Base-by-base conservation (phyloP, 2,329 filamentous ascomycete genomes). In the Tetracladium maxilliforme region DNA sequence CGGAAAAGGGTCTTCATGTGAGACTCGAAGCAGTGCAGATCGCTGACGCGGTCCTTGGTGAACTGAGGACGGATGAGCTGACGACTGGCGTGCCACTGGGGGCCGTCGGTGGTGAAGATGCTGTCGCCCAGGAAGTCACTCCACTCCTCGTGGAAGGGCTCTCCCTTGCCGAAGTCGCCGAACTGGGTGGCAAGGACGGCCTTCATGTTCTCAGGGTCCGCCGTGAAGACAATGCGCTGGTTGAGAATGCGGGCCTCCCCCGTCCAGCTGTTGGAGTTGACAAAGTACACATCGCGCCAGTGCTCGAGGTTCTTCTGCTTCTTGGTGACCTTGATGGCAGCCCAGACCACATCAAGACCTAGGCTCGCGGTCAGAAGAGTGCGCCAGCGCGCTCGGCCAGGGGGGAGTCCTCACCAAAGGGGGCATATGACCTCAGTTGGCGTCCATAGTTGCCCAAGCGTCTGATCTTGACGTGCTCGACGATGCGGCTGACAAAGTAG, bases 171-270 rank as follows among this genome's bases (percentile, higher is more conserved):
- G 43, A 74, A 94, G 42, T 92, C 80, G 20, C 54, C 52, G 43
- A 94, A 94, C 43, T 93, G 82, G 2, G 76, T 78, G 1, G 84
- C 80, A n/a, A 94, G 59, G 13, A 94, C 64, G 6, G 86, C 81
- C 48, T 93, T 92, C 55, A 92, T 78, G 44, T 93, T 93, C 41
- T 92, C 82, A 1, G 79, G 78, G 37, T 93, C 83, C 5, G 68
- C 67, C 0, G 86, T 93, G 41, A 90, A 63, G 30, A 92, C 47
- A 13, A 76, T 48, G n/a, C 79, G 68, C 23, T 53, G 45, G 23
- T 64, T 61, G 2, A 69, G 39, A 6, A 70, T 38, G 2, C 57
- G 58, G 8, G 54, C 46, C 49, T 87, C 79, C 19, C 62, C 51
- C 0, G 79, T 86, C 37, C 59, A 71, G 16, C 50, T 43, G 5